Evolutionary conservation across 345 rosid species (phyloP).

Genomic region (Dipteronia sinensis): DNA sequence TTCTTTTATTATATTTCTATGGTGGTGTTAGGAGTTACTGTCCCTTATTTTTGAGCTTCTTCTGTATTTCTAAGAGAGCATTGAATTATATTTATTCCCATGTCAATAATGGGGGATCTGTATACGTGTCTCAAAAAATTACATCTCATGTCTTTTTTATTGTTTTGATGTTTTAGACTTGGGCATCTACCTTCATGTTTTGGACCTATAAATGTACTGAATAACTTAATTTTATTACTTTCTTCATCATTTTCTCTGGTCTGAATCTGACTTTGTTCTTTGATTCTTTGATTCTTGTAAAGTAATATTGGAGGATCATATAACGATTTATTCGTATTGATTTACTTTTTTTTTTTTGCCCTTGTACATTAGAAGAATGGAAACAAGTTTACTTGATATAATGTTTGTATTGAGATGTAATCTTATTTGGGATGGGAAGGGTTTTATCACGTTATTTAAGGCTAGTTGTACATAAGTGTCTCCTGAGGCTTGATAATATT

Average conservation of each 20-base stretch:
- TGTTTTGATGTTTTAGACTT: slow-evolving; percentile 18
- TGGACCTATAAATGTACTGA: slow-evolving; percentile 10
- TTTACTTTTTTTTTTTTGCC: too few relatives aligned
- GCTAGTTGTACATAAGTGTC: too few relatives aligned
- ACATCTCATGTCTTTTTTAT: not conserved
- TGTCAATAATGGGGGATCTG: slow-evolving; percentile 12
- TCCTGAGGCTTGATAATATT: too few relatives aligned
- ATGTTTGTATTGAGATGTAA: too few relatives aligned
- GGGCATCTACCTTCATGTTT: slow-evolving; percentile 15
- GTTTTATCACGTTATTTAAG: too few relatives aligned
- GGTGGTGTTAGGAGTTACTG: slow-evolving; percentile 7
- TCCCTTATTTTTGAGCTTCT: slow-evolving; percentile 1
- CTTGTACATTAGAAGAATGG: too few relatives aligned
- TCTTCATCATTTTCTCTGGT: not conserved
- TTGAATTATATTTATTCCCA: slow-evolving; percentile 27
- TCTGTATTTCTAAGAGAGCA: slow-evolving; percentile 26
- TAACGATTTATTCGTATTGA: not conserved
- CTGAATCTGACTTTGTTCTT: not conserved
- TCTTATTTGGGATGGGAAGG: too few relatives aligned
- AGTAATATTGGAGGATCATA: not conserved
- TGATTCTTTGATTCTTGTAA: not conserved
- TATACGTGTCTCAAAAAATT: slow-evolving; percentile 5
- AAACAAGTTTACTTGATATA: too few relatives aligned
- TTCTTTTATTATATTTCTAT: slow-evolving; percentile 43
- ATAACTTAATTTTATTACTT: not conserved